Evolutionary conservation across 225 moss, liverwort and hornwort species (phyloP), one percentile per base, ranked within the genome.

Genomic region (Neckera pumila): DNA sequence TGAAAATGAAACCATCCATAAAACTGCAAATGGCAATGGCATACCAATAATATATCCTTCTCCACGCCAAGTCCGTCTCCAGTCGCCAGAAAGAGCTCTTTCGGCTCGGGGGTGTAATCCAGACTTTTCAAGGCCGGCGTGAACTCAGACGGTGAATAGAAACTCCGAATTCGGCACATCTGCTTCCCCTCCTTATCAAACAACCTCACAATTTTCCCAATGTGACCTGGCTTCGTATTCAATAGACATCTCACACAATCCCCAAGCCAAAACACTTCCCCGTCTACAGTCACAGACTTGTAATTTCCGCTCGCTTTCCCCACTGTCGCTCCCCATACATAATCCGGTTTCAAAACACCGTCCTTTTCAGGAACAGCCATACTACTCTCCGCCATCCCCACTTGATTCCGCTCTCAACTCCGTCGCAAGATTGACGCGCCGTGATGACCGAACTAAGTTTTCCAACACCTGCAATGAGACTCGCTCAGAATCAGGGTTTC

Each of bases 21-120:
- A 54, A 73, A 58, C 15, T 21, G 31, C 36, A 87, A 73, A 57
- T 47, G 58, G 56, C n/a, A 64, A 31, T 56, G 22, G 76, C 86
- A 82, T 88, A 90, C 88, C 84, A 91, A 61, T 12, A 66, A 15
- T 17, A 84, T 85, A 42, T 88, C 86, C 26, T 19, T 76, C 81
- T 93, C 90, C 45, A 88, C 84, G 17, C 19, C 81, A 16, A 11
- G 30, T 33, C 88, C 86, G 10, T 92, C 89, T 75, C 93, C 93
- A 66, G 58, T 63, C 21, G 86, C 93, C 75, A 91, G 40, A 85
- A 93, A 93, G 25, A 90, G 84, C 59, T 93, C 91, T 51, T 90
- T 90, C 38, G 70, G 13, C 45, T 85, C 62, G 11, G 84, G 84
- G 42, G 3, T 28, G 45, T 85, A 78, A 51, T 90, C 77, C 64